These are phyloP conservation scores for Choiromyces venosus DNA, from an alignment of 495 filamentous ascomycete species.

Conservation along the genomic window DNA sequence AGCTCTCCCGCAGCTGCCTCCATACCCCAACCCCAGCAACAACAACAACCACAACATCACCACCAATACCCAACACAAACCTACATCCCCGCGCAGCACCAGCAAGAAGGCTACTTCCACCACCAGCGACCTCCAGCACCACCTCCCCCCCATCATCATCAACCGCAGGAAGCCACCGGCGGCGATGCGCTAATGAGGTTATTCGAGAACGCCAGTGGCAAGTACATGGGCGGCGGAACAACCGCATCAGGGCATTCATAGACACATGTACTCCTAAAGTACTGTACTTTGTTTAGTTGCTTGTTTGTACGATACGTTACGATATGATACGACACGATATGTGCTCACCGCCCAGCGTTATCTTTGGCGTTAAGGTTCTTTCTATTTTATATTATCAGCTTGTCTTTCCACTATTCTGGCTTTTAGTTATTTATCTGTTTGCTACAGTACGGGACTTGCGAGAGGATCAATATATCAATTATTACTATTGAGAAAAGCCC, in stretches of 20 bases:
- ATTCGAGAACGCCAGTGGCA: conserved; percentile 23
- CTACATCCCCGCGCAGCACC: neutral
- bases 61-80: conserved; percentile 17
- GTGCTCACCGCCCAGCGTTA: neutral
- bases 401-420: neutral
- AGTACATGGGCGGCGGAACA: conserved; percentile 18
- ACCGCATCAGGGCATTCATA: conserved; percentile 1
- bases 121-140: conserved; percentile 9
- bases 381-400: neutral
- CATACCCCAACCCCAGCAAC: conserved; percentile 6
- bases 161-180: conserved; percentile 5
- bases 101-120: neutral
- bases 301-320: neutral
- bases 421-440: neutral
- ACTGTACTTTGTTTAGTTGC: neutral
- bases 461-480: neutral
- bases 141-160: conserved; percentile 13
- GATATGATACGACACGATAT: neutral
- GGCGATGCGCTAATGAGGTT: conserved; percentile 26
- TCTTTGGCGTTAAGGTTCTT: neutral
- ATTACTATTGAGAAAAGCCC: too few relatives aligned
- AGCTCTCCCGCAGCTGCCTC: neutral
- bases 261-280: neutral
- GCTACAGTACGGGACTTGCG: too few relatives aligned
- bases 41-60: conserved; percentile 9